A percentile compares a stretch with the other conserved stretches of the same genome.
These are phyloP conservation scores for Drechslerella stenobrocha DNA, from an alignment of 2,329 filamentous ascomycete species.

Conservation along the genomic window DNA sequence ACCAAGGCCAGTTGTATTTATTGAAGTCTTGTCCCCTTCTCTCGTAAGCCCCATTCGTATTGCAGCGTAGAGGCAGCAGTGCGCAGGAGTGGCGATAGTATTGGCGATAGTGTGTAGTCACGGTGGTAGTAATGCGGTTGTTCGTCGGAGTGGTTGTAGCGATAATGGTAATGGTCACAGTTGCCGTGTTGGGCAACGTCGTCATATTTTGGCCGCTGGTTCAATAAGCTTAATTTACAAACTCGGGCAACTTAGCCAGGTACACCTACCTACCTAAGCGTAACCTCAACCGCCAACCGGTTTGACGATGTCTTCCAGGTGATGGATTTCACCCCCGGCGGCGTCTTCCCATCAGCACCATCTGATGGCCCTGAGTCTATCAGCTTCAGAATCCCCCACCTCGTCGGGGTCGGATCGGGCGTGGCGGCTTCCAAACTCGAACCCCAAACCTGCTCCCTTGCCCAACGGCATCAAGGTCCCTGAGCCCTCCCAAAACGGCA, in stretches of 20 bases:
- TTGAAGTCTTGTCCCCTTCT: slow-evolving; percentile 10
- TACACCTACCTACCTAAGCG: neutral
- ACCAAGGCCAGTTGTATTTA: slow-evolving; percentile 25
- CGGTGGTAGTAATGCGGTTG: too few species aligned
- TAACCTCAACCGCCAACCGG: slow-evolving; percentile 8
- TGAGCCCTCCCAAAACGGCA: slow-evolving; percentile 25
- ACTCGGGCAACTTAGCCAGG: neutral
- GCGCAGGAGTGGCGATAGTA: too few species aligned
- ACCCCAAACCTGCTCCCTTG: slow-evolving; percentile 33
- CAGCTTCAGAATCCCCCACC: slow-evolving; percentile 37
- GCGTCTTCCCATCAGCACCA: slow-evolving; percentile 19
- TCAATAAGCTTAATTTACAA: too few species aligned
- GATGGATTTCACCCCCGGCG: slow-evolving; percentile 43
- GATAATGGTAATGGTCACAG: too few species aligned
- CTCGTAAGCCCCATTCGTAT: too few species aligned
- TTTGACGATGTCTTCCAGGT: slow-evolving; percentile 10
- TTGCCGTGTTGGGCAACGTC: too few species aligned
- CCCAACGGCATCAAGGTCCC: slow-evolving; percentile 34
- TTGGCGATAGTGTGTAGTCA: too few species aligned
- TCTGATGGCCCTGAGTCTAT: slow-evolving; percentile 44
- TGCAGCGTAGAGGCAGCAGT: too few species aligned
- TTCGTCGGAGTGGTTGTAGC: too few species aligned
- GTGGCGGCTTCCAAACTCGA: slow-evolving; percentile 36
- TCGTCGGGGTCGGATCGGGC: slow-evolving; percentile 41
- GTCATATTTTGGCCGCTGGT: too few species aligned